Evolutionary conservation across 1,284 basidiomycete genomes (phyloP), one percentile per base, ranked within the genome.

Genomic region (Macrocybe sp.): DNA sequence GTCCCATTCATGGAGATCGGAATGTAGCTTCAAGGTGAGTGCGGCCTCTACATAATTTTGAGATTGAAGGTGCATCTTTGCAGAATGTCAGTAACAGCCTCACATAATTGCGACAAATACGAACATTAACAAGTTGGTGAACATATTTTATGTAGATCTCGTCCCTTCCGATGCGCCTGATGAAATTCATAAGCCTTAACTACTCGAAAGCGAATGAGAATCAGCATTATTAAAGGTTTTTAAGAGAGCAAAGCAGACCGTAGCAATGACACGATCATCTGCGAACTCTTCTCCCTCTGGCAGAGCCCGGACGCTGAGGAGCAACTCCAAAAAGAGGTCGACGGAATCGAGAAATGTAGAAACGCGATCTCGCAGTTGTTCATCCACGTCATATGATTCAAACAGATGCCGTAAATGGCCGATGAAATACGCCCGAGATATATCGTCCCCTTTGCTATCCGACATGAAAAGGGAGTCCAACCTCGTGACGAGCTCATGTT

Each of bases 131-230:
- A 12, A 97, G 83, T 60, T 96, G 90, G 60, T 97, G 91, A 14
- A 96, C 90, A 63, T 96, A 97, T 76, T 92, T 90, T 66, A 94
- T 89, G 62, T 94, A 92, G 50, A 93, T 89, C 59, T 93, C 91
- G 59, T 91, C 86, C 28, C 91, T 77, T 14, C 91, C 91, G 50
- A 93, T 91, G 34, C 85, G 78, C 31, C 87, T 78, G 57, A 93
- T 91, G 64, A 94, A 95, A 63, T 89, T 89, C 90, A 97, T 94
- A 51, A 97, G 72, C 36, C 92, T 83, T 48, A 97, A 76, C 85
- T 89, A 49, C 41, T 22, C 22, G 22, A 49, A 33, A 43, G 42
- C 44, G 28, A 49, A 33, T 41, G 47, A 52, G 34, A 47, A 46
- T 49, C 12, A 37, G 38, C 30, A 31, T 4, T 42, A 32, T 44